A percentile compares a stretch with the other conserved stretches of the same genome.
phyloP scores from a whole-genome alignment of 2,329 filamentous ascomycete species.

The Cordyceps militaris region DNA sequence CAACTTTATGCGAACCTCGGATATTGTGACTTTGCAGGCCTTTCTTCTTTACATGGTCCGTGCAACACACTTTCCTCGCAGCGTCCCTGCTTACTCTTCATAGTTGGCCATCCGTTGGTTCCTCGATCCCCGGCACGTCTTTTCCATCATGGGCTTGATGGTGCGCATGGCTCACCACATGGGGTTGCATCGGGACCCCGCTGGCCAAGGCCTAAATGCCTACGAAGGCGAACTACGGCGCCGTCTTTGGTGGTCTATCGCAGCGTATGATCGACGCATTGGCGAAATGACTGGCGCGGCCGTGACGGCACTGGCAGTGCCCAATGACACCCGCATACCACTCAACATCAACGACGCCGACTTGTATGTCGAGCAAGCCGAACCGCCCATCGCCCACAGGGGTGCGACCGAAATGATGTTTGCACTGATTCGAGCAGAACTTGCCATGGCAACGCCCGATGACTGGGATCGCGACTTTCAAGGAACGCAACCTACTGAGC shows the following conservation, averaged over 20 bases:
- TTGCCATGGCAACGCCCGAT: conserved; percentile 42
- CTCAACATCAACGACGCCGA: conserved; percentile 58
- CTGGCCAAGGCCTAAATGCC: conserved; percentile 41
- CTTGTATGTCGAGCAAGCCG: conserved; percentile 50
- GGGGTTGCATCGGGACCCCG: conserved; percentile 59
- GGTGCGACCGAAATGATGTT: conserved; percentile 56
- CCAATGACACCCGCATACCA: conserved; percentile 48
- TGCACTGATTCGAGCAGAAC: conserved; percentile 47
- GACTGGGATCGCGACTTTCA: conserved; percentile 22
- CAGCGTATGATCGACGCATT: conserved; percentile 61
- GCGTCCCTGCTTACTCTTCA: conserved; percentile 6
- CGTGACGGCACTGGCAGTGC: conserved; percentile 48
- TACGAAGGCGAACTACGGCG: conserved; percentile 66
- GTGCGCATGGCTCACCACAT: conserved; percentile 62
- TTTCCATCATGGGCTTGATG: conserved; percentile 52
- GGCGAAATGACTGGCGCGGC: conserved; percentile 57
- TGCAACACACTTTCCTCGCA: not conserved
- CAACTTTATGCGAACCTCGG: conserved; percentile 58
- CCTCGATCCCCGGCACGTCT: conserved; percentile 47
- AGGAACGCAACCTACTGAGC: conserved; percentile 32
- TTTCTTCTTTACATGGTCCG: conserved; percentile 58
- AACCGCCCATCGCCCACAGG: conserved; percentile 39
- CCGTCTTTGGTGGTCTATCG: conserved; percentile 66
- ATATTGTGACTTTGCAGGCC: conserved; percentile 60
- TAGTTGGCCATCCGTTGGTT: conserved; percentile 44